Evolutionary conservation across 768 basidiomycete species (phyloP).

Genomic region (Boletus rufocinnamomeus): DNA sequence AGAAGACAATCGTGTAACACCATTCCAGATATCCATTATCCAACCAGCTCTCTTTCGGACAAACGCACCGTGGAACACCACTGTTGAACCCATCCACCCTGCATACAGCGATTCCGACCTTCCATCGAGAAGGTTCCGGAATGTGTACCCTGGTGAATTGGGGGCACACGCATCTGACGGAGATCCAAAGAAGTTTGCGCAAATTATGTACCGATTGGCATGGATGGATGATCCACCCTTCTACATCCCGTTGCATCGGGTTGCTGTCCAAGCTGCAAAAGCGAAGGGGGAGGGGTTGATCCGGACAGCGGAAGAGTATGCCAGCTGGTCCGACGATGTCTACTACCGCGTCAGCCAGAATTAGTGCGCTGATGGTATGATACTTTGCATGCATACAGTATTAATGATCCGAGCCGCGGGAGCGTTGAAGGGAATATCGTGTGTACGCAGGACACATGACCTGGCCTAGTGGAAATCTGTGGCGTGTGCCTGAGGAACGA

Average conservation of each 20-base stretch:
- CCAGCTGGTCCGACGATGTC: constrained; percentile 30
- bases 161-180: constrained; percentile 13
- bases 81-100: constrained; percentile 18
- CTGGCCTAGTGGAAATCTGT: neutral
- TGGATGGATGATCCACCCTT: constrained; percentile 29
- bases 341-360: constrained; percentile 14
- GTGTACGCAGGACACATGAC: constrained; percentile 1
- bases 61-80: constrained; percentile 2
- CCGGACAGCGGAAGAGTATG: constrained; percentile 28
- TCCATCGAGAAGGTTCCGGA: constrained; percentile 17
- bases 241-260: constrained; percentile 29
- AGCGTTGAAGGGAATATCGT: neutral
- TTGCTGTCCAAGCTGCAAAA: constrained; percentile 23
- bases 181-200: constrained; percentile 29
- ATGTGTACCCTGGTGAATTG: constrained; percentile 12
- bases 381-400: neutral
- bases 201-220: constrained; percentile 18
- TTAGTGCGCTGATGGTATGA: constrained; percentile 8
- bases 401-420: too few species aligned
- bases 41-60: constrained; percentile 30
- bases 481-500: neutral
- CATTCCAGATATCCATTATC: constrained; percentile 25
- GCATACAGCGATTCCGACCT: constrained; percentile 22
- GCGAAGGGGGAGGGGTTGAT: constrained; percentile 24
- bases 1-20: neutral